Evolutionary conservation across 352 stramenopile genomes (phyloP), one percentile per base, ranked within the genome.

Genomic region (Phytophthora hibernalis): DNA sequence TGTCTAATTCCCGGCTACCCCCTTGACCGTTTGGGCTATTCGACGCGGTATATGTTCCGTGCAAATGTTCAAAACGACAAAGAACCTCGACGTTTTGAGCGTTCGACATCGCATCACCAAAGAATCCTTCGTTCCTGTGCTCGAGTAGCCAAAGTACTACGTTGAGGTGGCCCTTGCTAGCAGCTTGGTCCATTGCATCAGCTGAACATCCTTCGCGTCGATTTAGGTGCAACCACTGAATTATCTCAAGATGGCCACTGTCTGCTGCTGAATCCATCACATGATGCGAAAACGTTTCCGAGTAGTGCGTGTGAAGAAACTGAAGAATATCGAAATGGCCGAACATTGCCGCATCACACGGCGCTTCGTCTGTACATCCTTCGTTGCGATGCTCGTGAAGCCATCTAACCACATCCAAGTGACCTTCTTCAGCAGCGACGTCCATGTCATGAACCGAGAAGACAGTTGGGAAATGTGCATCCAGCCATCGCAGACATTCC

Each of bases 271-370:
- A n/a, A 42, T 42, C 28, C 28, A 37, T 54, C 47, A 37, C 30
- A 38, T 21, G 9, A 3, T 16, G 15, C 18, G 18, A 30, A 44
- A 56, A 56, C 18, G 5, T 44, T 20, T 44, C n/a, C 1, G 20
- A 21, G 45, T 53, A 53, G 15, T 53, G 13, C 15, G 22, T 22
- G 24, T 53, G 45, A 7, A 53, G 45, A 38, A 53, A 53, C 45
- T 53, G 13, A 6, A 53, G 45, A 22, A 53, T 13, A 3, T 38
- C 45, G 5, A 53, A 24, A 16, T 53, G 45, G 24, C 21, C 45
- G 13, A 21, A 2, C 22, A 3, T 15, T 16, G 45, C 45, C 18
- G 45, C 45, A 16, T 21, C 21, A 21, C 7, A n/a, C 24, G 22
- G 22, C 7, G 45, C 6, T 11, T 22, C 26, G 3, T n/a, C 15